Conservation (phyloP, 192 early-diverging fungal species). For the Gaertneriomyces sp. region DNA sequence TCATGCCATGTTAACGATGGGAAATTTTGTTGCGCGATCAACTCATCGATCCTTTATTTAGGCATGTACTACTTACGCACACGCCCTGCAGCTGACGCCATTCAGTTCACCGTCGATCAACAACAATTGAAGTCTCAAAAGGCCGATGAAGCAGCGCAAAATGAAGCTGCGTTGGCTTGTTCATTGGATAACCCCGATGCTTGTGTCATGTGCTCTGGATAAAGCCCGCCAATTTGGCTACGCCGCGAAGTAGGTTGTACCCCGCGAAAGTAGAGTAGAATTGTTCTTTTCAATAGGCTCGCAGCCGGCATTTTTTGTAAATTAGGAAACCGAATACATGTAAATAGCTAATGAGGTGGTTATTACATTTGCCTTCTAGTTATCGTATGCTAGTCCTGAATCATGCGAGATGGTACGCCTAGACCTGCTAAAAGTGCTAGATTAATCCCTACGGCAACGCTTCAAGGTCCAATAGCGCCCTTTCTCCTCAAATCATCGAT, state of each 20-base stretch:
- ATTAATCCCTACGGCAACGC: no score
- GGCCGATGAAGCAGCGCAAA: slow-evolving; percentile 39
- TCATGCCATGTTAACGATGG: neutral
- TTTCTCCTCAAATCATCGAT: slow-evolving; percentile 35
- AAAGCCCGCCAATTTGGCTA: neutral
- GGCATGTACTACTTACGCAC: slow-evolving; percentile 97
- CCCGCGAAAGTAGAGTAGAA: no score
- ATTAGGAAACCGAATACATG: no score
- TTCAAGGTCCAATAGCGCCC: slow-evolving; percentile 12
- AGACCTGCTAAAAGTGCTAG: no score
- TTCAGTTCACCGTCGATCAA: slow-evolving; percentile 95
- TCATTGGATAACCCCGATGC: slow-evolving; percentile 91
- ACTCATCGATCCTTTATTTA: neutral
- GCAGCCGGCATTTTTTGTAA: no score
- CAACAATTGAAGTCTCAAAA: slow-evolving; percentile 53
- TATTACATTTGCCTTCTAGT: no score
- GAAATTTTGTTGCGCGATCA: no score
- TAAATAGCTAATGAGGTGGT: no score
- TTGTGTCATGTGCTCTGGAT: slow-evolving; percentile 78
- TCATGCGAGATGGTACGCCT: no score
- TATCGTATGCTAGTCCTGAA: no score
- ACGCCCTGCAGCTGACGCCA: slow-evolving; percentile 92
- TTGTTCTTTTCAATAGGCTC: no score
- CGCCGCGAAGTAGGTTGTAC: no score
- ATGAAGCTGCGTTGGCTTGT: slow-evolving; percentile 74